Evolutionary conservation across 768 basidiomycete genomes (phyloP).

Genomic region (Nevesoporus exiguus): DNA sequence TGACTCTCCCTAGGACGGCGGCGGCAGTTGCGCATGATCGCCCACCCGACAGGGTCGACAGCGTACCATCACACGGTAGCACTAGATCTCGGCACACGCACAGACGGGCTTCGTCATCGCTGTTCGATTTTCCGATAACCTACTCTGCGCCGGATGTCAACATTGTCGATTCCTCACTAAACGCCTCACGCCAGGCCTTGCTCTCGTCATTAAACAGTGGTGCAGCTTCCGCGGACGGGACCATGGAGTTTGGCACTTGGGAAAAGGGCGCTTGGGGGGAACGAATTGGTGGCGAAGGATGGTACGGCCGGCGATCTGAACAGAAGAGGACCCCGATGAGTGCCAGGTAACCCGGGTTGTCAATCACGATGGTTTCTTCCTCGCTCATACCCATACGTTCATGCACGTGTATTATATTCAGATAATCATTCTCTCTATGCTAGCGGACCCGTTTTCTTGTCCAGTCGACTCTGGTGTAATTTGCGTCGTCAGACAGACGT

Average conservation of each 20-base stretch:
- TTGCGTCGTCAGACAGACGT: background rate
- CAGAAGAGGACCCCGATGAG: slow-evolving; percentile 35
- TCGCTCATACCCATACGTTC: background rate
- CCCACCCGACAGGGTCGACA: slow-evolving; percentile 53
- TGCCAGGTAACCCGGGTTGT: slow-evolving; percentile 20
- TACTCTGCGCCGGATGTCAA: slow-evolving; percentile 35
- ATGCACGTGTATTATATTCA: slow-evolving; percentile 20
- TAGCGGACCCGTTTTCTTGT: background rate
- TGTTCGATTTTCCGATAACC: slow-evolving; percentile 36
- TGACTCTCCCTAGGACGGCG: slow-evolving; percentile 4
- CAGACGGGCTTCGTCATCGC: slow-evolving; percentile 37
- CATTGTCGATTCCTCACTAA: slow-evolving; percentile 24
- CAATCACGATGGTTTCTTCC: background rate
- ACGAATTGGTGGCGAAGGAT: slow-evolving; percentile 42
- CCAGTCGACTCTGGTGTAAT: background rate
- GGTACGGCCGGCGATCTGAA: slow-evolving; percentile 34
- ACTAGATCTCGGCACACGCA: slow-evolving; percentile 27
- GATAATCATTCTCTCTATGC: slow-evolving; percentile 3
- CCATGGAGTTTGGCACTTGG: slow-evolving; percentile 31
- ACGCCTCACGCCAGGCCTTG: slow-evolving; percentile 3
- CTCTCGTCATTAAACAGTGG: background rate
- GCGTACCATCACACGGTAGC: slow-evolving; percentile 27
- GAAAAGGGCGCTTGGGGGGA: slow-evolving; percentile 55
- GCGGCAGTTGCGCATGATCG: slow-evolving; percentile 36
- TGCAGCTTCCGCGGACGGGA: background rate